Percentiles rank a stretch among this genome's conserved stretches.
phyloP scores from a whole-genome alignment of 371 early-diverging fungal genomes.

The Mortierella sp. region DNA sequence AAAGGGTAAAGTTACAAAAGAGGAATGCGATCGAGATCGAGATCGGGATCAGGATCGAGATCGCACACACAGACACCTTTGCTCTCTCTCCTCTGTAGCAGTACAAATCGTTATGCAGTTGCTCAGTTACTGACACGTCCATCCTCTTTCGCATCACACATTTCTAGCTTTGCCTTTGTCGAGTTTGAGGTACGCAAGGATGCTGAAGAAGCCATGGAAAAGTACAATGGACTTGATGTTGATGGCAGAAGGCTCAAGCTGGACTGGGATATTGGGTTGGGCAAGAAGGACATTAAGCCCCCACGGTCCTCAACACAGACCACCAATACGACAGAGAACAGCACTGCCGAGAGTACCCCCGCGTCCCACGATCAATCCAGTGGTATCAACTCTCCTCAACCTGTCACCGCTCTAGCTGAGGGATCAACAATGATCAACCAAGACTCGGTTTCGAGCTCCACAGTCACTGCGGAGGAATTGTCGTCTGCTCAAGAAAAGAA shows the following conservation, averaged over 20 bases:
- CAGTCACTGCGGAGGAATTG: no score
- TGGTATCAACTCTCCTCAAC: no score
- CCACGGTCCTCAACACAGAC: constrained; percentile 25
- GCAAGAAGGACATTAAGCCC: constrained; percentile 69
- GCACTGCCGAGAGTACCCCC: constrained; percentile 29
- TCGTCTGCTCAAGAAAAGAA: no score
- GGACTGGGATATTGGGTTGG: constrained; percentile 84
- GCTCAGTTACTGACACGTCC: not conserved
- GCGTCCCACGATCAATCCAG: no score
- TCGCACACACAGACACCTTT: no score
- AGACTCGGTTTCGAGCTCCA: no score
- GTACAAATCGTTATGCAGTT: no score
- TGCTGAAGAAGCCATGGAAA: constrained; percentile 81
- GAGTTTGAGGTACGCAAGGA: constrained; percentile 80
- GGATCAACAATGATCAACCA: no score
- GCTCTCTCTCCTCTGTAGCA: no score
- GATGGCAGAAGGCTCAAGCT: constrained; percentile 80
- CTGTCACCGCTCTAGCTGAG: no score
- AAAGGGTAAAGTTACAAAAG: constrained; percentile 65
- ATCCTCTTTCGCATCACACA: not conserved
- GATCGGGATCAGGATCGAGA: no score
- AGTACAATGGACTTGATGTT: constrained; percentile 75
- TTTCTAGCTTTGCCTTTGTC: constrained; percentile 77
- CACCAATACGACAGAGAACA: constrained; percentile 11
- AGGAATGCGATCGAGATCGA: not conserved